Base-by-base conservation (phyloP, 768 basidiomycete genomes). In the Podaxis pistillaris region DNA sequence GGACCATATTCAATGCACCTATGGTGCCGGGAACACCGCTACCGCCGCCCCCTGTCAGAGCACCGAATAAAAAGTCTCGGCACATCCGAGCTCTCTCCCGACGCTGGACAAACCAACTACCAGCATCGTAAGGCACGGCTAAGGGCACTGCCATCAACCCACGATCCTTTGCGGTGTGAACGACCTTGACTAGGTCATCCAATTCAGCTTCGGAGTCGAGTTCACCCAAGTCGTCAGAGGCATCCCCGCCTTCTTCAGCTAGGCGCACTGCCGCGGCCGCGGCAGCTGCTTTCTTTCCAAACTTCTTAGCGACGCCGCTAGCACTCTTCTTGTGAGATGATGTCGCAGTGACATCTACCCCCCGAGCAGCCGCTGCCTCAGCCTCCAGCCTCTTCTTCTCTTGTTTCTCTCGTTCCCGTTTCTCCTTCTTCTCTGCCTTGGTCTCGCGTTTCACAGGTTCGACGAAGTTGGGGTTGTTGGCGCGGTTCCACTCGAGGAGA, bases 401-500 rank as follows among this genome's bases (percentile, higher is more conserved):
- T 22, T 86, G 80, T 72, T 88, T 91, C 74, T 94, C 92, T 56
- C 82, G 79, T 65, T 93, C 90, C 62, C 87, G 84, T 71, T 91
- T 88, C 72, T 91, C 91, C 74, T 93, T 93, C 76, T 89, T 88
- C 78, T 94, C 92, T 7, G 88, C 89, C 69, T 94, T 94, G 26
- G 87, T 90, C 75, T 93, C 91, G 56, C 86, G 81, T 77, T 93
- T 94, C 26, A 92, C 89, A 0, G 92, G 93, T 70, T 93, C 92
- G 3, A 94, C 89, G 72, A 87, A 94, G 64, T 93, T 93, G 13
- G 93, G 93, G 65, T 94, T 93, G 70, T 93, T 83, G 26, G 84
- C 88, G 37, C 91, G 87, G 68, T 94, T 90, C 94, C 94, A 98
- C 57, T 98, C 96, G 26, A 93, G 81, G 17, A 96, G 82, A 3